Evolutionary conservation across 1,284 basidiomycete species (phyloP), one percentile per base, ranked within the genome.

Genomic region (Cutaneotrichosporon dermatis): DNA sequence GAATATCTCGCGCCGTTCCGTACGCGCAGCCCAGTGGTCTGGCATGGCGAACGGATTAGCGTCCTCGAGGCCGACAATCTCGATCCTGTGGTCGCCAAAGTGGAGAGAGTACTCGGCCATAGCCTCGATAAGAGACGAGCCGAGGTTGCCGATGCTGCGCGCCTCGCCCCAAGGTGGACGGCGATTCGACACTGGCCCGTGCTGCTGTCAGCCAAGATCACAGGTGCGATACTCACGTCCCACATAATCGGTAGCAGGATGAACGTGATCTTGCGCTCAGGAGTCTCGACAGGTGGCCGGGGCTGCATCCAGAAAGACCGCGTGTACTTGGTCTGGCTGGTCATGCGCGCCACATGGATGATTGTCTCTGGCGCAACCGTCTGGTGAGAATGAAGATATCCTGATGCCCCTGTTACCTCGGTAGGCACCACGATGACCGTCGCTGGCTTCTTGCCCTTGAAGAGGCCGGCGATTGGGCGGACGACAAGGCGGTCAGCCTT

Each of bases 11-110:
- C 46, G 46, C 34, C 46, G 13, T 10, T 15, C 13, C 12, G 7
- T 16, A 15, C 49, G 54, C 4, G 3, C n/a, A 4, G 10, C 15
- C 49, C 54, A 55, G 50, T 55, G 58, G 15, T 15, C 9, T 1
- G n/a, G 15, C 11, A 33, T 37, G 2, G 53, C 56, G 44, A 51
- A 58, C 2, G 60, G 56, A 43, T 54, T 58, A n/a, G 49, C 43
- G 40, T 61, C 43, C 15, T 61, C 60, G 2, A 61, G 39, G 10
- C 60, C 60, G n/a, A 61, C 60, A n/a, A 61, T 46, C 5, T 48
- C 43, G 6, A 51, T 13, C 11, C 10, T 9, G 16, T 49, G 54
- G 15, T 39, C 25, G 36, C 15, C 25, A 11, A 42, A 15, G 16
- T 37, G 33, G 13, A 43, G 25, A 4, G 33, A 16, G 41, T 16